These are phyloP conservation scores for Baorangia bicolor DNA, from an alignment of 768 basidiomycete species.

Conservation along the genomic window DNA sequence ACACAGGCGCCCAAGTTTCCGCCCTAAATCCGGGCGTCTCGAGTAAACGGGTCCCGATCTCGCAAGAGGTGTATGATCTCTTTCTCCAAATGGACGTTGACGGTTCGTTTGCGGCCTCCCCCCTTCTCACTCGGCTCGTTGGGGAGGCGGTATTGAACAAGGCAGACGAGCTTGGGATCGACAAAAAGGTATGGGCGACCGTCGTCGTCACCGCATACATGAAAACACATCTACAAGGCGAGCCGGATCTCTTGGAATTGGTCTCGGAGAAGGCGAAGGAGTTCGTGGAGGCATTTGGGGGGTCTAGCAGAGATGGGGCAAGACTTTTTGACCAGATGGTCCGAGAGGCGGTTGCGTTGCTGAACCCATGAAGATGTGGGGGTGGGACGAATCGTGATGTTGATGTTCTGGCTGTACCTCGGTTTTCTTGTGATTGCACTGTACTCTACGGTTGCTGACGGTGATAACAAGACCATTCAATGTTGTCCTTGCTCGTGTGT, in stretches of 20 bases:
- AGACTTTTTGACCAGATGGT: conserved; percentile 23
- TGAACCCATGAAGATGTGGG: background rate
- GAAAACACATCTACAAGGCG: conserved; percentile 33
- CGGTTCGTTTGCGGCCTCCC: conserved; percentile 45
- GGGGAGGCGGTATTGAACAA: conserved; percentile 36
- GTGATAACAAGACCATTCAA: no score
- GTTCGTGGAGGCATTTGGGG: conserved; percentile 29
- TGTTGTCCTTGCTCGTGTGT: no score
- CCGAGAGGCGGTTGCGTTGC: conserved; percentile 5
- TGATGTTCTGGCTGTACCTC: background rate
- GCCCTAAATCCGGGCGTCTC: background rate
- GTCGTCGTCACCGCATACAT: conserved; percentile 48
- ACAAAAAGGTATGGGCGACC: conserved; percentile 47
- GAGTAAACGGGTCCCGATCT: conserved; percentile 11
- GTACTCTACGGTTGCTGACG: no score
- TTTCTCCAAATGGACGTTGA: conserved; percentile 42
- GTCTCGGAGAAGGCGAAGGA: conserved; percentile 42
- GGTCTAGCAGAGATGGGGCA: background rate
- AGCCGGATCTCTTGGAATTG: conserved; percentile 43
- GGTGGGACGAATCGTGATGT: background rate
- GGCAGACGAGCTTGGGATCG: conserved; percentile 30
- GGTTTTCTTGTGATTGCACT: background rate
- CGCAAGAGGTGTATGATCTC: conserved; percentile 35
- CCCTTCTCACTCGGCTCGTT: conserved; percentile 35
- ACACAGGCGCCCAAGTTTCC: background rate